These are phyloP conservation scores for Cryptosporidium andersoni DNA, from an alignment of 169 alveolate species.

Conservation along the genomic window DNA sequence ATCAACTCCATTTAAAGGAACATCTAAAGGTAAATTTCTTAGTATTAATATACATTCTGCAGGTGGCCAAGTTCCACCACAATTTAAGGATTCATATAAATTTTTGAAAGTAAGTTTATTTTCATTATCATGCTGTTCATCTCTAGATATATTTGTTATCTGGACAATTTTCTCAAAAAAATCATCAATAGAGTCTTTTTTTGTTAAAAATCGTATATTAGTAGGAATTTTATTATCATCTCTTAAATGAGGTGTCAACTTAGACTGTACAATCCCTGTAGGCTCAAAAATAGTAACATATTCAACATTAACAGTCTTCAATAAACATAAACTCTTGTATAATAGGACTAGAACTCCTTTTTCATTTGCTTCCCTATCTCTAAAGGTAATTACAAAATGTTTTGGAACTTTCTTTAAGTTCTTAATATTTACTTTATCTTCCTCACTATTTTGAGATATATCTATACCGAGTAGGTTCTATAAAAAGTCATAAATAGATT, in stretches of 20 bases:
- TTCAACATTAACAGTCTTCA: slow-evolving; percentile 18
- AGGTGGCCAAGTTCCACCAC: slow-evolving; percentile 63
- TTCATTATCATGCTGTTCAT: slow-evolving; percentile 3
- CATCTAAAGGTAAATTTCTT: slow-evolving; percentile 54
- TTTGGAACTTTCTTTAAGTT: slow-evolving; percentile 51
- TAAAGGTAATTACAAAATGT: slow-evolving; percentile 55
- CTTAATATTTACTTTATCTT: neutral
- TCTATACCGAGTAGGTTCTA: neutral
- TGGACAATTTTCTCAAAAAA: slow-evolving; percentile 16
- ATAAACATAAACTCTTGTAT: slow-evolving; percentile 20
- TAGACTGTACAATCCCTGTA: slow-evolving; percentile 39
- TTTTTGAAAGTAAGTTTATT: slow-evolving; percentile 30
- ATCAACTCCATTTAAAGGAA: slow-evolving; percentile 32
- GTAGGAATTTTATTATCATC: slow-evolving; percentile 28
- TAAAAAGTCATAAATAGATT: neutral
- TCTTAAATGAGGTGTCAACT: slow-evolving; percentile 5
- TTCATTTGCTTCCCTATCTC: slow-evolving; percentile 49
- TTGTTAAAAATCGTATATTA: slow-evolving; percentile 31
- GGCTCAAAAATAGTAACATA: slow-evolving; percentile 68
- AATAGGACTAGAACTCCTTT: slow-evolving; percentile 44
- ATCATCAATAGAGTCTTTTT: slow-evolving; percentile 38
- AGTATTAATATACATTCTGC: slow-evolving; percentile 51
- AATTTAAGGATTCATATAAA: slow-evolving; percentile 21
- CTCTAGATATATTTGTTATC: slow-evolving; percentile 14
- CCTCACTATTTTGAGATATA: slow-evolving; percentile 11